Conservation (phyloP, 805 yeast species). For the Barnettozyma sp. region DNA sequence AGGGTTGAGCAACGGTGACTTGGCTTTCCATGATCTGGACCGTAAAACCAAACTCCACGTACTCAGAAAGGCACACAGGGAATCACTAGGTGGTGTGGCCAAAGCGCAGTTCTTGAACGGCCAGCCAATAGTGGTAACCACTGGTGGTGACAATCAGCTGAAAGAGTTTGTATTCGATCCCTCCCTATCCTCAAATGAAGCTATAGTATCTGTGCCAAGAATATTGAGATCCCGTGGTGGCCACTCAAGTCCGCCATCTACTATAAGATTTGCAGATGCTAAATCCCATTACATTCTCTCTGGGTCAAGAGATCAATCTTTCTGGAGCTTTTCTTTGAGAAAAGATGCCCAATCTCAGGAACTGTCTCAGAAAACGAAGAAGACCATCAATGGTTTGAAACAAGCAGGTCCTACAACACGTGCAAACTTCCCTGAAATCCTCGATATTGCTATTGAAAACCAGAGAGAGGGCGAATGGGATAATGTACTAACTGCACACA, state of each 20-base stretch:
- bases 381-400: slow-evolving; percentile 37
- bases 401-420: slow-evolving; percentile 51
- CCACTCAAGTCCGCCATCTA: slow-evolving; percentile 85
- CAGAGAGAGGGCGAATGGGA: slow-evolving; percentile 90
- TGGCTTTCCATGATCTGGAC: slow-evolving; percentile 78
- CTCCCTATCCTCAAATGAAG: slow-evolving; percentile 46
- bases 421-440: slow-evolving; percentile 73
- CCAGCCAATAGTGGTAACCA: slow-evolving; percentile 82
- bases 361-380: slow-evolving; percentile 66
- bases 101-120: slow-evolving; percentile 75
- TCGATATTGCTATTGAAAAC: slow-evolving; percentile 61
- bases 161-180: slow-evolving; percentile 95
- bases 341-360: slow-evolving; percentile 97
- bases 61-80: slow-evolving; percentile 65
- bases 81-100: slow-evolving; percentile 69
- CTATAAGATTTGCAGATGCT: slow-evolving; percentile 68
- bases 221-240: slow-evolving; percentile 92
- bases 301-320: slow-evolving; percentile 76
- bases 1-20: slow-evolving; percentile 73
- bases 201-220: slow-evolving; percentile 83
- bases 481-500: slow-evolving; percentile 82
- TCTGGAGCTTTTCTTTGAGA: slow-evolving; percentile 89
- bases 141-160: slow-evolving; percentile 85
- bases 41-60: slow-evolving; percentile 68
- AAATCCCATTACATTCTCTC: slow-evolving; percentile 80